These are phyloP conservation scores for Cladochytrium replicatum DNA, from an alignment of 192 early-diverging fungal genomes.

Conservation along the genomic window DNA sequence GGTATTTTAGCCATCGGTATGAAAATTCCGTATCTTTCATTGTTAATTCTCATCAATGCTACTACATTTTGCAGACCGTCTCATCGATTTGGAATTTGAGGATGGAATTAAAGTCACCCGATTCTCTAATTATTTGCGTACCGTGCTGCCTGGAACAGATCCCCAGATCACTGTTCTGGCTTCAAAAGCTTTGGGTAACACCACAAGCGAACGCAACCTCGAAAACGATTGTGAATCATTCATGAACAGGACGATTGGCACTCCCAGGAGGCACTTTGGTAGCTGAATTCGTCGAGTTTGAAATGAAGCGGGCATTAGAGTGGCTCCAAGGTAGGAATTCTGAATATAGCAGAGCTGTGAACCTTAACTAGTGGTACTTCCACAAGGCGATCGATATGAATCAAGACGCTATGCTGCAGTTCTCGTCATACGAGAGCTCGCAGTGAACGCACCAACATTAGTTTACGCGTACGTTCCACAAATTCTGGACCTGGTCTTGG, in stretches of 20 bases:
- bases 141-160: slow-evolving; percentile 64
- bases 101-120: slow-evolving; percentile 67
- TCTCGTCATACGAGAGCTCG: slow-evolving; percentile 62
- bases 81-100: slow-evolving; percentile 77
- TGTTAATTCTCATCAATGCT: slow-evolving; percentile 2
- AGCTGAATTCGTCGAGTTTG: slow-evolving; percentile 73
- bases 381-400: slow-evolving; percentile 73
- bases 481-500: slow-evolving; percentile 78
- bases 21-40: background rate
- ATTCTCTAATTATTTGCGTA: slow-evolving; percentile 71
- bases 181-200: slow-evolving; percentile 56
- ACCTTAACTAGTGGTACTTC: background rate
- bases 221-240: background rate
- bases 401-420: slow-evolving; percentile 69
- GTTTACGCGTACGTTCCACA: slow-evolving; percentile 71
- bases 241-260: slow-evolving; percentile 49
- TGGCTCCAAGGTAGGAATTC: slow-evolving; percentile 63
- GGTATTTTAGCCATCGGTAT: slow-evolving; percentile 73
- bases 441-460: slow-evolving; percentile 66
- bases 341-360: background rate
- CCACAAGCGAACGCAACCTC: slow-evolving; percentile 8
- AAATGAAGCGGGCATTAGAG: slow-evolving; percentile 73
- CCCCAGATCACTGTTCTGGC: slow-evolving; percentile 64
- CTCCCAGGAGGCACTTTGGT: slow-evolving; percentile 54
- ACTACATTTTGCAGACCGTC: slow-evolving; percentile 41